These are phyloP conservation scores for Neopestalotiopsis sp. DNA, from an alignment of 2,329 filamentous ascomycete species.

Conservation along the genomic window DNA sequence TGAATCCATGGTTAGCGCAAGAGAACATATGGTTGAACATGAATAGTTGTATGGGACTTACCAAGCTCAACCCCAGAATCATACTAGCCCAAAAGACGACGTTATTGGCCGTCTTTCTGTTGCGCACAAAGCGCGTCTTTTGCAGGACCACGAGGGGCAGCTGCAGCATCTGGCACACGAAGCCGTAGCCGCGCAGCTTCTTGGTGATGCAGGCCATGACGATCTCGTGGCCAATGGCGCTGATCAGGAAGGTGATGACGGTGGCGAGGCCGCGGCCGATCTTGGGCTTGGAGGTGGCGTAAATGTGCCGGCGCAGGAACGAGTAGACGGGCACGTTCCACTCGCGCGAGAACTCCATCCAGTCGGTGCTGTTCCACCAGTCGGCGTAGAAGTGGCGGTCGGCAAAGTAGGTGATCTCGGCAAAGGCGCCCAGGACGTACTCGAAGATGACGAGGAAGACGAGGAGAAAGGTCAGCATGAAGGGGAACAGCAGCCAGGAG, in stretches of 20 bases:
- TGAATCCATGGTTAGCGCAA: constrained; percentile 12
- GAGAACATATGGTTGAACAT: too few species aligned
- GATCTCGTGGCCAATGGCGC: constrained; percentile 87
- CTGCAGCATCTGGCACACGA: constrained; percentile 94
- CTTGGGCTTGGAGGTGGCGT: constrained; percentile 77
- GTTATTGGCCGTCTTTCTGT: constrained; percentile 81
- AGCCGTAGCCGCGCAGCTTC: constrained; percentile 93
- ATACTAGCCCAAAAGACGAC: constrained; percentile 91
- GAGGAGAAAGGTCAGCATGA: constrained; percentile 93
- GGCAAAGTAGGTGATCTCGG: constrained; percentile 90
- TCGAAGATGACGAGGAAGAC: constrained; percentile 99
- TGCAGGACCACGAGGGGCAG: constrained; percentile 94
- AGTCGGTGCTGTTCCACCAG: constrained; percentile 81
- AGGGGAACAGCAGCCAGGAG: constrained; percentile 90
- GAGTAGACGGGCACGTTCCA: constrained; percentile 99
- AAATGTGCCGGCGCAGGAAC: constrained; percentile 94
- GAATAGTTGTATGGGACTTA: constrained; percentile 46
- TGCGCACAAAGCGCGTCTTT: constrained; percentile 76
- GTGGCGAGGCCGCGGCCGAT: constrained; percentile 81
- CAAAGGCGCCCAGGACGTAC: constrained; percentile 92
- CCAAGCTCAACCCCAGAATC: constrained; percentile 83
- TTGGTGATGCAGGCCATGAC: constrained; percentile 98
- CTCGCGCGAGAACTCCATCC: constrained; percentile 94
- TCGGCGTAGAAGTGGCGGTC: constrained; percentile 91
- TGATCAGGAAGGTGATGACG: constrained; percentile 89